Base-by-base conservation (phyloP, 78 protist species). In the Cyanophora paradoxa region DNA sequence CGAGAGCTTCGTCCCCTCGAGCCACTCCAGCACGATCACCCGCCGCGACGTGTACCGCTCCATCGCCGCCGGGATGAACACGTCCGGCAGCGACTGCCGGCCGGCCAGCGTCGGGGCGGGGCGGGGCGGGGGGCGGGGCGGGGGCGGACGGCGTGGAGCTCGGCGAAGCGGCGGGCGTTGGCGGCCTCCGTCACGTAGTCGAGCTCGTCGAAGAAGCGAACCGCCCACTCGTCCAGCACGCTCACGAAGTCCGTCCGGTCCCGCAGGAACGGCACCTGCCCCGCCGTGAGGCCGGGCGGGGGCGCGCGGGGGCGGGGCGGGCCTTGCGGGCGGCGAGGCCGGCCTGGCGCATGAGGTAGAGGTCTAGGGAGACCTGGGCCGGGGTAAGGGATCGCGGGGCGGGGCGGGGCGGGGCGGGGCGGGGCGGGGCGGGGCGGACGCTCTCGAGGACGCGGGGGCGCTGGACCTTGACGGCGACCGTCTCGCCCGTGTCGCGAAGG, bases 221-320 rank as follows among this genome's bases (percentile, higher is more conserved):
- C 26, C 14, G 67, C 77, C 56, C 56, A 72, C 67, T 72, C 77
- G 57, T 72, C 77, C 22, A 72, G n/a, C 36, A 72, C 69, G 22
- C 20, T 57, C 33, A 39, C 46, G 26, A 72, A 20, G 41, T 72
- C 77, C 26, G 68, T 61, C 1, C 68, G 50, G 24, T 7, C 13
- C 50, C 16, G 68, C 11, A 7, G n/a, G 28, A 19, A 52, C 58
- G 58, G 7, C 8, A 52, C 58, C 58, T 19, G 58, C 19, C 50
- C 50, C 58, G 16, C 58, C 42, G 16, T 19, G 44, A 61, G 68
- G 16, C 33, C 14, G 68, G n/a, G 5, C 26, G 42, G 52, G n/a
- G 34, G 26, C 57, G 62, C 39, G 20, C 22, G 40, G 40, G 10
- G 22, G 22, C 2, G 13, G 13, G 26, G 24, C 39, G 46, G 14